Evolutionary conservation across 176 grass and related monocot genomes (phyloP).

Genomic region (Neostapfia colusana): DNA sequence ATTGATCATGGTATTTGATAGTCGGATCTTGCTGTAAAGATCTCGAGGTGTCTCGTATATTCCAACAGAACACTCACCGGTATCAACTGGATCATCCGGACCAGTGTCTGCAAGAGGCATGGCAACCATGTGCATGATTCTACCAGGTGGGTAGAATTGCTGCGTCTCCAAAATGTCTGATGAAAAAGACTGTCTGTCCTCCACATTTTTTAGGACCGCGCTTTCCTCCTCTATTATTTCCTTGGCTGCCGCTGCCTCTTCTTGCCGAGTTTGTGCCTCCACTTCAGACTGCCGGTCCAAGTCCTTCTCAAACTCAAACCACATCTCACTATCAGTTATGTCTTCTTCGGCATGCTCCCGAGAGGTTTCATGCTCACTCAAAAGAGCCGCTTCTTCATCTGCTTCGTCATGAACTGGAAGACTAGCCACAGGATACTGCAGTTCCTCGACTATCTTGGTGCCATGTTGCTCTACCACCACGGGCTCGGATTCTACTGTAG

Average conservation of each 20-base stretch:
- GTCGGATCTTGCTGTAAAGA: constrained; percentile 84
- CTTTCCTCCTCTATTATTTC: constrained; percentile 63
- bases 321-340: constrained; percentile 72
- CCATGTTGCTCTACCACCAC: constrained; percentile 49
- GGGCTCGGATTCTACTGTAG: constrained; percentile 49
- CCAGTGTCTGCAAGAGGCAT: constrained; percentile 55
- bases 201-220: constrained; percentile 46
- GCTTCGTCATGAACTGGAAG: constrained; percentile 61
- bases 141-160: constrained; percentile 91
- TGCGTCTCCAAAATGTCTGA: constrained; percentile 60
- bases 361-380: constrained; percentile 55
- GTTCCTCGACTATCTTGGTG: constrained; percentile 46
- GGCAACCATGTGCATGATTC: constrained; percentile 94
- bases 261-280: constrained; percentile 49
- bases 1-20: constrained; percentile 95
- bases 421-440: constrained; percentile 54
- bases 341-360: constrained; percentile 53
- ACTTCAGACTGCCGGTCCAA: constrained; percentile 52
- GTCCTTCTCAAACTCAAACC: constrained; percentile 89
- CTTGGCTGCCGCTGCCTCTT: constrained; percentile 63
- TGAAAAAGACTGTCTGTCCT: constrained; percentile 57
- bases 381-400: constrained; percentile 63
- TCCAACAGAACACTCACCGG: constrained; percentile 62
- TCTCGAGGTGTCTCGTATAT: constrained; percentile 81
- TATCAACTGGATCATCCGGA: constrained; percentile 33